Conservation (phyloP, 2,329 filamentous ascomycete genomes). For the Ambrosiella xylebori region DNA sequence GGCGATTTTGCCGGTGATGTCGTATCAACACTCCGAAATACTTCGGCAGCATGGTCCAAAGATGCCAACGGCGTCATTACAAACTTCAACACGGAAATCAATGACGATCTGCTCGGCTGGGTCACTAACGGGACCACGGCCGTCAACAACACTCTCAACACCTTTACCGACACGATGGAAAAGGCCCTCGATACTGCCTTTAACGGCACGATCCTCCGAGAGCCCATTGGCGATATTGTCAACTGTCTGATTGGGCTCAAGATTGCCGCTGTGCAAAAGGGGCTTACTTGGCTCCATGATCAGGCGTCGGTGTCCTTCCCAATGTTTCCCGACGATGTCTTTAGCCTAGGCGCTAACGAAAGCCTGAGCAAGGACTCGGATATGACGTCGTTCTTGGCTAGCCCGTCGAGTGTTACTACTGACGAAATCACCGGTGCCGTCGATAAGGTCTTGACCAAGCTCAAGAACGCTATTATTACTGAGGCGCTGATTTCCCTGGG, state of each 20-base stretch:
- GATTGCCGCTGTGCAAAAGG: slow-evolving; percentile 66
- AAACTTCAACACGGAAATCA: slow-evolving; percentile 59
- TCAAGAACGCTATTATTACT: slow-evolving; percentile 50
- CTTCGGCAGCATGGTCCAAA: slow-evolving; percentile 59
- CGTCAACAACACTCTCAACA: slow-evolving; percentile 71
- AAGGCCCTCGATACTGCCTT: slow-evolving; percentile 60
- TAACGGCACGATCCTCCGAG: slow-evolving; percentile 62
- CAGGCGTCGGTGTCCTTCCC: slow-evolving; percentile 73
- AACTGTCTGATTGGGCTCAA: slow-evolving; percentile 81
- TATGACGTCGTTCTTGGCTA: slow-evolving; percentile 57
- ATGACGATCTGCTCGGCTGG: slow-evolving; percentile 70
- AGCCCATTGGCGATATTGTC: slow-evolving; percentile 62
- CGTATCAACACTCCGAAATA: slow-evolving; percentile 51
- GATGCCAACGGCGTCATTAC: slow-evolving; percentile 58
- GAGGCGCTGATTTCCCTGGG: slow-evolving; percentile 66
- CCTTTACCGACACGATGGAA: slow-evolving; percentile 63
- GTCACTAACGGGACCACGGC: slow-evolving; percentile 69
- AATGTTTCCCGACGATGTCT: slow-evolving; percentile 58
- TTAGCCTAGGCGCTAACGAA: slow-evolving; percentile 58
- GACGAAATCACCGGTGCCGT: slow-evolving; percentile 73
- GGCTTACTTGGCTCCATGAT: slow-evolving; percentile 84
- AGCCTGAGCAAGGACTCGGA: slow-evolving; percentile 40
- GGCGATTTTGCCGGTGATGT: slow-evolving; percentile 66
- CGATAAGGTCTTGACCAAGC: slow-evolving; percentile 45
- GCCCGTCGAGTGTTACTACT: slow-evolving; percentile 52